Evolutionary conservation across 371 early-diverging fungal species (phyloP).

Genomic region (Apophysomyces sp.): DNA sequence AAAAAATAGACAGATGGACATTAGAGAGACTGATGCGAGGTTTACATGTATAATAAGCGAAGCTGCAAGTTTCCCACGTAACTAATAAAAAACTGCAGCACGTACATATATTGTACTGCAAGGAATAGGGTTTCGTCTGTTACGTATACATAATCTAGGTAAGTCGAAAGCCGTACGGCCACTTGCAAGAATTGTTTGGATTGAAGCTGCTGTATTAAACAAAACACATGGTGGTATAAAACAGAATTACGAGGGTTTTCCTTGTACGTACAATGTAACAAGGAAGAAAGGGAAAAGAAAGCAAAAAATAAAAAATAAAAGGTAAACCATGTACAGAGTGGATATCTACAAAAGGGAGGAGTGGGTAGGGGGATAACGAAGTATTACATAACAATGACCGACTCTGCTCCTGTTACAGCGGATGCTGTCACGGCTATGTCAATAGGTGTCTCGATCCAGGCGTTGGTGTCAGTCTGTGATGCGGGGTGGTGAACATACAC

Average conservation of each 20-base stretch:
- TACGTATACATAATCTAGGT: too few relatives aligned
- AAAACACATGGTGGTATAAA: too few relatives aligned
- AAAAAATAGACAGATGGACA: too few relatives aligned
- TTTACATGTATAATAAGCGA: too few relatives aligned
- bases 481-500: constrained; percentile 3
- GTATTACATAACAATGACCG: not conserved
- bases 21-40: too few relatives aligned
- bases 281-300: not conserved
- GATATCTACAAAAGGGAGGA: not conserved
- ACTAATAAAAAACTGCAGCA: too few relatives aligned
- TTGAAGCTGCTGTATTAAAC: too few relatives aligned
- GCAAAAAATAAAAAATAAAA: not conserved
- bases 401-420: not conserved
- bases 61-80: too few relatives aligned
- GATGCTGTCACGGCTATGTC: not conserved
- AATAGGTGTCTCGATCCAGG: not conserved
- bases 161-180: too few relatives aligned
- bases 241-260: not conserved
- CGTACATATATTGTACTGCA: too few relatives aligned
- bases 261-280: not conserved
- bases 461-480: not conserved
- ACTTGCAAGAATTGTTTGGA: too few relatives aligned
- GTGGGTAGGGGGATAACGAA: not conserved
- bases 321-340: not conserved
- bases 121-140: too few relatives aligned